Percentiles rank a stretch among this genome's conserved stretches.
These are phyloP conservation scores for Hymenoscyphus occultus DNA, from an alignment of 2,329 filamentous ascomycete genomes.

Conservation along the genomic window DNA sequence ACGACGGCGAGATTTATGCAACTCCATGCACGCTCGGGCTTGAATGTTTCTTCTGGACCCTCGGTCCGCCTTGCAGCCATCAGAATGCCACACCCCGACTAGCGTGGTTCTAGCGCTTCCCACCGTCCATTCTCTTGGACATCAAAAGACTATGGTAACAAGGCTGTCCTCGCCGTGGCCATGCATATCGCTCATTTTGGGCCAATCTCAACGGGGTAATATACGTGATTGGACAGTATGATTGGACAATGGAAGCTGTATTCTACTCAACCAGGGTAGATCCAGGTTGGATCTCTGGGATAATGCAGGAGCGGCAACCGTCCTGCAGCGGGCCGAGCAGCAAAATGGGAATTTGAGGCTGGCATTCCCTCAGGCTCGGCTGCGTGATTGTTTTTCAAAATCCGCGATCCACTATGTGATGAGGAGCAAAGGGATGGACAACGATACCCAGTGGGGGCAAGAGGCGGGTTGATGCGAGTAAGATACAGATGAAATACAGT, in stretches of 20 bases:
- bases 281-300: conserved; percentile 10
- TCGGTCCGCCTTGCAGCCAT: conserved; percentile 8
- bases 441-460: background rate
- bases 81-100: conserved; percentile 7
- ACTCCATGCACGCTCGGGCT: conserved; percentile 11
- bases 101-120: conserved; percentile 14
- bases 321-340: conserved; percentile 35
- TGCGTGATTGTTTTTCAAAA: background rate
- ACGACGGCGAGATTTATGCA: conserved; percentile 16
- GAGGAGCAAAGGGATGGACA: background rate
- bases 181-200: conserved; percentile 16
- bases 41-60: background rate
- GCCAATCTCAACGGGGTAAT: conserved; percentile 11
- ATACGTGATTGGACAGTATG: background rate
- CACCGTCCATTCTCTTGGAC: conserved; percentile 28
- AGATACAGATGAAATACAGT: background rate
- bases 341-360: conserved; percentile 4
- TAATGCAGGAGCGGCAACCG: conserved; percentile 17
- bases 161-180: background rate
- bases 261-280: conserved; percentile 4
- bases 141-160: conserved; percentile 6
- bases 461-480: background rate
- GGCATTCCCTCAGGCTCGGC: conserved; percentile 9
- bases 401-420: conserved; percentile 1
- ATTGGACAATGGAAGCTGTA: conserved; percentile 10